phyloP scores from a whole-genome alignment of 345 rosid genomes.

The Pugionium cornutum region DNA sequence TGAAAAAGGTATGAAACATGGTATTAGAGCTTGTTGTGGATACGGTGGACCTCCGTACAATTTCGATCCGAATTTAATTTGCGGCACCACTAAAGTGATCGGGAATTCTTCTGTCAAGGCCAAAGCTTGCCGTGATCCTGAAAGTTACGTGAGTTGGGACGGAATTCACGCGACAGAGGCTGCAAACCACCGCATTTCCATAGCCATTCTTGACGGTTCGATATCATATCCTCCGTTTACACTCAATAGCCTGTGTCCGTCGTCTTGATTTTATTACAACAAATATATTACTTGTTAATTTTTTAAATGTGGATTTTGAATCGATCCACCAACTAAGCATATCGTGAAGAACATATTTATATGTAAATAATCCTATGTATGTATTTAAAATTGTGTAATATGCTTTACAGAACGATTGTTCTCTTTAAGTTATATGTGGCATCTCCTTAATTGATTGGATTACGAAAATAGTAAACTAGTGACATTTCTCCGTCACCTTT shows the following conservation, averaged over 20 bases:
- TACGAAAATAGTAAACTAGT: conserved; percentile 21
- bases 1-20: conserved; percentile 57
- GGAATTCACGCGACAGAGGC: conserved; percentile 84
- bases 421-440: no score
- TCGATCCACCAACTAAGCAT: conserved; percentile 31
- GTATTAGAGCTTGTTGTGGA: conserved; percentile 80
- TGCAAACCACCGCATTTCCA: conserved; percentile 55
- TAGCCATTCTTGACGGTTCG: conserved; percentile 63
- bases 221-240: conserved; percentile 65
- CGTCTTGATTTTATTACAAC: background rate
- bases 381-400: conserved; percentile 1
- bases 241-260: conserved; percentile 30
- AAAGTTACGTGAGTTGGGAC: conserved; percentile 75
- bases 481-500: conserved; percentile 35
- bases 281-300: background rate
- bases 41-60: no score
- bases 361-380: background rate
- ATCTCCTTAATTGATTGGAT: background rate
- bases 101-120: conserved; percentile 51
- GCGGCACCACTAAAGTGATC: no score
- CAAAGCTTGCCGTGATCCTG: conserved; percentile 62
- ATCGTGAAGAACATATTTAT: conserved; percentile 2
- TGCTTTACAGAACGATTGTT: conserved; percentile 39
- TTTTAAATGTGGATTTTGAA: conserved; percentile 4
- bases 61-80: no score